Percentiles rank a stretch among this genome's conserved stretches.
Evolutionary conservation across 176 grass and related monocot genomes (phyloP).

Genomic region (Thalia dealbata): DNA sequence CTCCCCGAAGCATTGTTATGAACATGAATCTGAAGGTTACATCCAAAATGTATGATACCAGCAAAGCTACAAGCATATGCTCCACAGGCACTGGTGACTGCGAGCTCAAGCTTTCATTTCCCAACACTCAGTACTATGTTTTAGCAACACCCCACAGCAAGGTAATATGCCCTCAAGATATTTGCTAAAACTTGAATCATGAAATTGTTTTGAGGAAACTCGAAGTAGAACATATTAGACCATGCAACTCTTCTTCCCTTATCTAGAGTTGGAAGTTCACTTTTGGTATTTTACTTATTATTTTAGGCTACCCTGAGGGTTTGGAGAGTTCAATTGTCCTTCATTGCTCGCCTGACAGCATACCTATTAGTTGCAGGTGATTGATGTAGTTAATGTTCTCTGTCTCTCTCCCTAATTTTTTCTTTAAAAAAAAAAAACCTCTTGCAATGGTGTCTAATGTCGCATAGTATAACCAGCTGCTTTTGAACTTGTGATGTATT

Average conservation of each 20-base stretch:
- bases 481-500: not conserved
- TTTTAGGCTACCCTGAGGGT: slow-evolving; percentile 6
- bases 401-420: not conserved
- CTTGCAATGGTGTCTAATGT: too few species aligned
- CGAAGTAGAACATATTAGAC: not conserved
- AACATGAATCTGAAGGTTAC: slow-evolving; percentile 25
- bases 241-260: not conserved
- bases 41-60: slow-evolving; percentile 28
- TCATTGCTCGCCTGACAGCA: slow-evolving; percentile 19
- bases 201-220: too few species aligned
- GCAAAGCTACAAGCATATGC: slow-evolving; percentile 25
- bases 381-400: not conserved
- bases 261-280: not conserved
- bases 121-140: slow-evolving; percentile 24
- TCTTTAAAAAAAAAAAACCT: too few species aligned
- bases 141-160: slow-evolving; percentile 23
- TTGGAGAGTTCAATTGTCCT: slow-evolving; percentile 19
- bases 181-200: not conserved
- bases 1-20: slow-evolving; percentile 21
- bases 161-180: slow-evolving; percentile 1
- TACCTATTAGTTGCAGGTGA: slow-evolving; percentile 32
- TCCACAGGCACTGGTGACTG: slow-evolving; percentile 19
- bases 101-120: slow-evolving; percentile 27
- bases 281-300: not conserved
- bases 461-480: too few species aligned